Evolutionary conservation across 2,329 filamentous ascomycete genomes (phyloP).

Genomic region (Fusarium pseudocircinatum): DNA sequence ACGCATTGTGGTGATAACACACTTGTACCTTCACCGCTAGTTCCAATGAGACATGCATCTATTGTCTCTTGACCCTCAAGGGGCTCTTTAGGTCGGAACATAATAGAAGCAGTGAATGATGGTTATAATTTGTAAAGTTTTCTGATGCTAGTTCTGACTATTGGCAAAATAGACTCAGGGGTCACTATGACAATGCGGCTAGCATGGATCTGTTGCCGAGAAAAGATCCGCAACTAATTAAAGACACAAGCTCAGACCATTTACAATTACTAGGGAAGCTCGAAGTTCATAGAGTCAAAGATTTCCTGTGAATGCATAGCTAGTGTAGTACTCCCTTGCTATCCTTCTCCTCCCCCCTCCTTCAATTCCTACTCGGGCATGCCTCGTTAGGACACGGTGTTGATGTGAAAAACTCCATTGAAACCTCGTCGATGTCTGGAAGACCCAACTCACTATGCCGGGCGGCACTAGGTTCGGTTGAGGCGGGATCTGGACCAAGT

Average conservation of each 20-base stretch:
- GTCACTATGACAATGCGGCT: neutral
- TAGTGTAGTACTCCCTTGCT: neutral
- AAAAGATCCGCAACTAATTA: neutral
- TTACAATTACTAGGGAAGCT: neutral
- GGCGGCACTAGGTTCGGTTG: neutral
- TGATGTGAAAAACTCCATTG: accelerated
- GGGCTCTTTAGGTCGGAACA: neutral
- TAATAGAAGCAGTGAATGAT: neutral
- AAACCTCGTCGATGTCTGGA: neutral
- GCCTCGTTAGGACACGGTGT: neutral
- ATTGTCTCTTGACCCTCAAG: neutral
- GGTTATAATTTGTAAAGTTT: neutral
- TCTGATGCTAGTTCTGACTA: neutral
- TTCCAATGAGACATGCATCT: no score
- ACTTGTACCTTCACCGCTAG: no score
- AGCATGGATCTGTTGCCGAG: neutral
- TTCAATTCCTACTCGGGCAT: neutral
- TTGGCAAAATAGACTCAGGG: neutral
- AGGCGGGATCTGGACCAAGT: no score
- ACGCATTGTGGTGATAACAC: no score
- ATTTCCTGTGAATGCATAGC: neutral
- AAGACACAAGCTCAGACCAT: no score
- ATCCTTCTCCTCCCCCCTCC: neutral
- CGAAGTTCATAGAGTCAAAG: neutral
- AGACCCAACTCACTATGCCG: neutral